Percentiles rank a stretch among this genome's conserved stretches.
Evolutionary conservation across 371 early-diverging fungal genomes (phyloP).

Genomic region (Mortierella polycephala): DNA sequence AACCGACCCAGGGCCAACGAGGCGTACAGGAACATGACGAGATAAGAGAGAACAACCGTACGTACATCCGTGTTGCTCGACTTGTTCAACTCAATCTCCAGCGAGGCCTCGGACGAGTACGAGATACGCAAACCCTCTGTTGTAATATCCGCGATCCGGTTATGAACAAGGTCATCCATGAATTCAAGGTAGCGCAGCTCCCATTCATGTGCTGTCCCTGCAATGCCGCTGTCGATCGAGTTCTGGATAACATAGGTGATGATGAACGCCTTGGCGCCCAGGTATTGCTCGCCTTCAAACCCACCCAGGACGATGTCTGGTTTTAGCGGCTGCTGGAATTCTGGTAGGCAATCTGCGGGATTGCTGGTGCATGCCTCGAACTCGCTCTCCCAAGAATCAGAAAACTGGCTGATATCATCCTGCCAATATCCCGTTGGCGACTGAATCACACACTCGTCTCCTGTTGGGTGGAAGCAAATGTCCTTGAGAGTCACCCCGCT

Average conservation of each 20-base stretch:
- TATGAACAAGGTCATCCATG: slow-evolving; percentile 56
- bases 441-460: slow-evolving; percentile 75
- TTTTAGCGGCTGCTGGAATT: slow-evolving; percentile 73
- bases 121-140: slow-evolving; percentile 62
- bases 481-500: slow-evolving; percentile 63
- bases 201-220: slow-evolving; percentile 69
- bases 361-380: slow-evolving; percentile 64
- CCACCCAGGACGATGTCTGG: slow-evolving; percentile 80
- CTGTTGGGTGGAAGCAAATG: slow-evolving; percentile 78
- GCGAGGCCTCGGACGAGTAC: slow-evolving; percentile 78
- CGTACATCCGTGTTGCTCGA: slow-evolving; percentile 74
- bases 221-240: slow-evolving; percentile 58
- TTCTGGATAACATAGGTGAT: slow-evolving; percentile 76
- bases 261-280: slow-evolving; percentile 66
- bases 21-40: slow-evolving; percentile 82
- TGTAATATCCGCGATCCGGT: slow-evolving; percentile 40
- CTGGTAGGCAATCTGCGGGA: slow-evolving; percentile 73
- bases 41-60: slow-evolving; percentile 73
- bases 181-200: slow-evolving; percentile 63
- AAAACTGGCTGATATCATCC: slow-evolving; percentile 63
- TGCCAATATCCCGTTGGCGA: slow-evolving; percentile 83
- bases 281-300: slow-evolving; percentile 59
- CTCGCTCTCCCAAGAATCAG: slow-evolving; percentile 57
- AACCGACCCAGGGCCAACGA: slow-evolving; percentile 73
- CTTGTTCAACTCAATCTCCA: slow-evolving; percentile 76